A percentile compares a stretch with the other conserved stretches of the same genome.
Conservation (phyloP, 352 stramenopile species). For the Phytopythium sindhum region DNA sequence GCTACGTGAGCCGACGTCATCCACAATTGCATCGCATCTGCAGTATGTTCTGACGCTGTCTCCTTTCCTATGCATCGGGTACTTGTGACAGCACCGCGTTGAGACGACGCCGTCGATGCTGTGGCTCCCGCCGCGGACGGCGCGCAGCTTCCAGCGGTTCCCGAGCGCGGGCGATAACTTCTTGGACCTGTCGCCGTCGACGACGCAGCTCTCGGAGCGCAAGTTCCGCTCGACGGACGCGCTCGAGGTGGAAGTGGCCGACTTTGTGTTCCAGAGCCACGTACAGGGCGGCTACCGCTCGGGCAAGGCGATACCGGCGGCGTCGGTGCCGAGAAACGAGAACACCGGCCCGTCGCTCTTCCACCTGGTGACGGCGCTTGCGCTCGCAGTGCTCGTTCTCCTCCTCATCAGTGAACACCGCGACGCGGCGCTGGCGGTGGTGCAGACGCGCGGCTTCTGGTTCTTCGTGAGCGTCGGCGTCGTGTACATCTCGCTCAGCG, state of each 20-base stretch:
- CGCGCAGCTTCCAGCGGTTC: slow-evolving; percentile 50
- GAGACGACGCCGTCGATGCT: slow-evolving; percentile 42
- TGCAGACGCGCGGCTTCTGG: slow-evolving; percentile 47
- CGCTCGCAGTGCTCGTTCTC: slow-evolving; percentile 24
- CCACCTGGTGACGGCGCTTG: slow-evolving; percentile 34
- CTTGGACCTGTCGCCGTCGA: slow-evolving; percentile 35
- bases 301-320: slow-evolving; percentile 14
- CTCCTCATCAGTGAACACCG: slow-evolving; percentile 38
- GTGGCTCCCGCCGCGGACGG: slow-evolving; percentile 44
- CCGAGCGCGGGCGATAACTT: slow-evolving; percentile 54
- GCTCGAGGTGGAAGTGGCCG: slow-evolving; percentile 15
- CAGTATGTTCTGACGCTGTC: not conserved
- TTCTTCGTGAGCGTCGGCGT: slow-evolving; percentile 45
- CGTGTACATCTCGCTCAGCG: slow-evolving; percentile 59
- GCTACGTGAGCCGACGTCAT: slow-evolving; percentile 25
- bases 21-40: not conserved
- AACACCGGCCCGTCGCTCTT: slow-evolving; percentile 17
- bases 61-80: too few relatives aligned
- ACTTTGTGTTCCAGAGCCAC: slow-evolving; percentile 35
- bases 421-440: slow-evolving; percentile 24
- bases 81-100: slow-evolving; percentile 42
- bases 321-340: slow-evolving; percentile 8
- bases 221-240: slow-evolving; percentile 11
- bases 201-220: not conserved
- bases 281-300: slow-evolving; percentile 22